Evolutionary conservation across 2,329 filamentous ascomycete genomes (phyloP).

Genomic region (Diaporthe sp.): DNA sequence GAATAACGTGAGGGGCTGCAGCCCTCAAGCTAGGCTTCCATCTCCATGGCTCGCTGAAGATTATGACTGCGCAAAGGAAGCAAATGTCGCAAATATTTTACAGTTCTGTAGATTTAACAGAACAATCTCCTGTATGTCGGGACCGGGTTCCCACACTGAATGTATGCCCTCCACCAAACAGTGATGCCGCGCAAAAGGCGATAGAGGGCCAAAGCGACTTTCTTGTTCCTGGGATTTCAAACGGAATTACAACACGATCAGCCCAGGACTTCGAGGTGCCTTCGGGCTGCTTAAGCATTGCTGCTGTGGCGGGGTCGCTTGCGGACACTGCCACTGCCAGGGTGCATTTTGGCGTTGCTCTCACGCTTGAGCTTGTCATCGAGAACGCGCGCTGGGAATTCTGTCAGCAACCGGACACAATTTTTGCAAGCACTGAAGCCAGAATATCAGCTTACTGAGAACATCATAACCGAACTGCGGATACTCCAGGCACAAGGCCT

Average conservation of each 20-base stretch:
- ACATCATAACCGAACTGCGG: slow-evolving; percentile 96
- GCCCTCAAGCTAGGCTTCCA: not conserved
- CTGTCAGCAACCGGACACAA: slow-evolving; percentile 39
- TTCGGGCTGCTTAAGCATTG: slow-evolving; percentile 5
- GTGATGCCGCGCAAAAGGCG: not conserved
- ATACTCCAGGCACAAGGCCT: slow-evolving; percentile 85
- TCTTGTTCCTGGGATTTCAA: not conserved
- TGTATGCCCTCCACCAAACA: not conserved
- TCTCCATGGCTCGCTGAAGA: not conserved
- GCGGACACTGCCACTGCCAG: slow-evolving; percentile 61
- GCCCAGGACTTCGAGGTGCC: not conserved
- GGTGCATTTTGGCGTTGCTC: slow-evolving; percentile 70
- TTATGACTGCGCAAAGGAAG: not conserved
- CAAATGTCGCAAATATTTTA: slow-evolving; percentile 14
- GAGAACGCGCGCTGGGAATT: slow-evolving; percentile 68
- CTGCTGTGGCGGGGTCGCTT: slow-evolving; percentile 69
- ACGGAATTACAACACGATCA: not conserved
- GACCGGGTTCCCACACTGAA: not conserved
- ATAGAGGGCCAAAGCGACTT: not conserved
- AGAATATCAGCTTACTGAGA: slow-evolving; percentile 69
- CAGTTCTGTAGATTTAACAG: slow-evolving; percentile 9
- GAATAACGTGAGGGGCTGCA: not conserved
- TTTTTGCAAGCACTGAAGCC: not conserved
- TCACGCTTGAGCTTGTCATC: slow-evolving; percentile 77
- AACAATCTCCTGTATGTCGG: not conserved